These are phyloP conservation scores for Claviceps pusilla DNA, from an alignment of 2,329 filamentous ascomycete genomes.

Conservation along the genomic window DNA sequence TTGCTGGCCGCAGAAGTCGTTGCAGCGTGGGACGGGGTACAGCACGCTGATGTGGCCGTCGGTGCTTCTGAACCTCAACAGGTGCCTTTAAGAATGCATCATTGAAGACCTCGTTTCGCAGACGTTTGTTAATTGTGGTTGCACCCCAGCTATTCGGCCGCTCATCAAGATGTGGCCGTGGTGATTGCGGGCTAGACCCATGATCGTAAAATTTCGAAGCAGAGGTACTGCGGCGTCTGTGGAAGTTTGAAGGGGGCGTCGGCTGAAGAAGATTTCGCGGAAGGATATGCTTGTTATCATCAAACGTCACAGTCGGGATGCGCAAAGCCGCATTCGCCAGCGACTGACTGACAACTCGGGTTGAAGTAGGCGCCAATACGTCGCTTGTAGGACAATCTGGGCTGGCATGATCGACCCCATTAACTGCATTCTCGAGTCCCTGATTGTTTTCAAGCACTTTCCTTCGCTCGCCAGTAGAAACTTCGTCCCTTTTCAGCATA, in stretches of 20 bases:
- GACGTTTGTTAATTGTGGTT: slow-evolving; percentile 73
- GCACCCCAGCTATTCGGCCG: slow-evolving; percentile 67
- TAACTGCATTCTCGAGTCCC: neutral
- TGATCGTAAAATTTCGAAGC: slow-evolving; percentile 11
- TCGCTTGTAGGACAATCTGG: slow-evolving; percentile 7
- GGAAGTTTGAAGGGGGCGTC: slow-evolving; percentile 23
- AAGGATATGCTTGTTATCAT: slow-evolving; percentile 87
- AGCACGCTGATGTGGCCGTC: slow-evolving; percentile 52
- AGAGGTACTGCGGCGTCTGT: slow-evolving; percentile 20
- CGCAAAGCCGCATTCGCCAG: slow-evolving; percentile 49
- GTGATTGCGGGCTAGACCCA: slow-evolving; percentile 5
- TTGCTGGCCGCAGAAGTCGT: slow-evolving; percentile 28
- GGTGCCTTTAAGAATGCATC: slow-evolving; percentile 80
- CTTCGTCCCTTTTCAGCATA: slow-evolving; percentile 35
- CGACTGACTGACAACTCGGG: slow-evolving; percentile 54
- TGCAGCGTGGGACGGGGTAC: slow-evolving; percentile 40
- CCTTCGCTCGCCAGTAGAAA: slow-evolving; percentile 20
- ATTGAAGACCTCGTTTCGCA: slow-evolving; percentile 82
- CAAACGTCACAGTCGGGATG: slow-evolving; percentile 80
- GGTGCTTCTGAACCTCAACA: slow-evolving; percentile 65
- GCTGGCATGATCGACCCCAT: neutral
- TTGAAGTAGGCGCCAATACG: slow-evolving; percentile 8
- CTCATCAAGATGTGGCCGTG: slow-evolving; percentile 32
- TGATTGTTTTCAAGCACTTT: slow-evolving; percentile 17
- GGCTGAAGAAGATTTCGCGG: slow-evolving; percentile 67